Evolutionary conservation across 257 asterid genomes (phyloP).

Genomic region (Penstemon davidsonii): DNA sequence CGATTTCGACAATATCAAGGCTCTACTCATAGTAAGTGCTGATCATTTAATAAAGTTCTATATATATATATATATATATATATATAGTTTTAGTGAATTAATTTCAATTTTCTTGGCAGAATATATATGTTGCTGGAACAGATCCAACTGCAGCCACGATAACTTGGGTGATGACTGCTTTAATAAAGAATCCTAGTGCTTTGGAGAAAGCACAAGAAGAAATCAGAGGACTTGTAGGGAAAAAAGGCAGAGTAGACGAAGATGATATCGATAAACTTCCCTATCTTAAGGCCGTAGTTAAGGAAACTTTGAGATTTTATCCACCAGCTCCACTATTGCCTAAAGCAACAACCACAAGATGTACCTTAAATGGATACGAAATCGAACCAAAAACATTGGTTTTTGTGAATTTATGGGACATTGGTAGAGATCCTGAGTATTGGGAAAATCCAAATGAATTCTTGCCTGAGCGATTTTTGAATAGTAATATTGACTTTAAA

Average conservation of each 20-base stretch:
- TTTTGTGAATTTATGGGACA: background rate
- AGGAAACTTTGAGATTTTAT: background rate
- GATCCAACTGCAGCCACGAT: slow-evolving; percentile 14
- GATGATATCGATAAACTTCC: slow-evolving; percentile 13
- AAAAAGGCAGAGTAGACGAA: background rate
- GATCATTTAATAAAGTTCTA: background rate
- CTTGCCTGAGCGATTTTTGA: slow-evolving; percentile 19
- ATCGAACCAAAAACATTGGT: slow-evolving; percentile 13
- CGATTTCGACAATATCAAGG: slow-evolving; percentile 19
- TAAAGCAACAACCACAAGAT: slow-evolving; percentile 1
- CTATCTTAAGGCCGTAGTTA: slow-evolving; percentile 9
- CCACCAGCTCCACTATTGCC: slow-evolving; percentile 20
- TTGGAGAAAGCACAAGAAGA: slow-evolving; percentile 20
- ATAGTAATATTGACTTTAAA: slow-evolving; percentile 2
- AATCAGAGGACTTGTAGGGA: background rate
- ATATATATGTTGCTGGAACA: slow-evolving; percentile 16
- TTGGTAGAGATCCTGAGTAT: slow-evolving; percentile 12
- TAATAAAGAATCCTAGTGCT: background rate
- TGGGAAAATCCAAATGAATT: slow-evolving; percentile 15
- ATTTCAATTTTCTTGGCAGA: background rate
- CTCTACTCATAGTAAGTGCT: slow-evolving; percentile 14
- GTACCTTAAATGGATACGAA: slow-evolving; percentile 17
- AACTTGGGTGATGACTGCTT: slow-evolving; percentile 19
- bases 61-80: background rate
- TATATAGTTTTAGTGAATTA: no score